Percentiles rank a stretch among this genome's conserved stretches.
Evolutionary conservation across 768 basidiomycete species (phyloP).

Genomic region (Artomyces pyxidatus): DNA sequence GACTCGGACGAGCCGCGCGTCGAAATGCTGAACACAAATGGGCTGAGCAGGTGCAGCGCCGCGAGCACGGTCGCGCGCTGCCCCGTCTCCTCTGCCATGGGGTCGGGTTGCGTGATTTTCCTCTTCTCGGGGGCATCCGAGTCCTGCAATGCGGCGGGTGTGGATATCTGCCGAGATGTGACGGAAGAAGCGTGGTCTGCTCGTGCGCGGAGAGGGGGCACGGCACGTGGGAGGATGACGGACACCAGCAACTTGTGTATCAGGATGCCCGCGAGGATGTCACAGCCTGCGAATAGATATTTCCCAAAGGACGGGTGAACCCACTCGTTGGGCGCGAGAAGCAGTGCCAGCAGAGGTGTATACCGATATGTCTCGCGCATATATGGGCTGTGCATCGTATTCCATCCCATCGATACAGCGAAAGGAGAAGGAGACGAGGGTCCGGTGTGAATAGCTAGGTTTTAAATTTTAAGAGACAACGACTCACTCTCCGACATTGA

Average conservation of each 20-base stretch:
- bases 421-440: not conserved
- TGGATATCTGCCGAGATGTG: not conserved
- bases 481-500: conserved; percentile 71
- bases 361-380: conserved; percentile 90
- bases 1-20: conserved; percentile 96
- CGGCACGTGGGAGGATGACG: conserved; percentile 33
- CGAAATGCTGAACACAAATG: conserved; percentile 91
- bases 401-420: conserved; percentile 1
- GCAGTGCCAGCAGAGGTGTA: conserved; percentile 82
- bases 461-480: too few species aligned
- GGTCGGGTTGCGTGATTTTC: not conserved
- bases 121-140: not conserved
- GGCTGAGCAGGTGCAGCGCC: conserved; percentile 80
- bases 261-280: conserved; percentile 70
- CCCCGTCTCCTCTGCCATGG: conserved; percentile 3
- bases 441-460: not conserved
- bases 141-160: not conserved
- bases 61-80: conserved; percentile 47
- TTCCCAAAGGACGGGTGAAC: conserved; percentile 87
- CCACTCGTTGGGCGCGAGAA: conserved; percentile 75
- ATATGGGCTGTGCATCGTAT: conserved; percentile 69
- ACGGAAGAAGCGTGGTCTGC: not conserved
- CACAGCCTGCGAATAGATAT: conserved; percentile 76
- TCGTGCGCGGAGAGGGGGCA: not conserved
- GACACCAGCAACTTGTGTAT: conserved; percentile 56